These are phyloP conservation scores for Trebouxiophyceae sp. DNA, from an alignment of 163 green algal species.

Conservation along the genomic window DNA sequence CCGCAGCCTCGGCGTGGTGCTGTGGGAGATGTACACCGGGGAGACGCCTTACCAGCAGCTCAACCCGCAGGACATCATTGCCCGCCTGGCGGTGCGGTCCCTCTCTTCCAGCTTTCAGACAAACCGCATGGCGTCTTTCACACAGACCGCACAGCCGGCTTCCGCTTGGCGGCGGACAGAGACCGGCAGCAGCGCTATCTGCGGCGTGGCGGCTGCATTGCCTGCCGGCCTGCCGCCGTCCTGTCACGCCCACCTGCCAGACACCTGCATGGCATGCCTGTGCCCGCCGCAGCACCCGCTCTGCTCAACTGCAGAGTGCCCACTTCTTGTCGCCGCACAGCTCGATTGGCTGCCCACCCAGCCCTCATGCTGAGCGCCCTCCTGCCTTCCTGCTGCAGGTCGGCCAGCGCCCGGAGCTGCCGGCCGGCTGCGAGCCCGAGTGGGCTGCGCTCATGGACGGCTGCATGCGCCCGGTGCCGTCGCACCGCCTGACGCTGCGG, in stretches of 20 bases:
- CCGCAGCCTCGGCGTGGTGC: slow-evolving; percentile 52
- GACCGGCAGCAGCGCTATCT: too few species aligned
- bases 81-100: slow-evolving; percentile 30
- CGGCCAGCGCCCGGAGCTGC: slow-evolving; percentile 33
- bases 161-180: neutral
- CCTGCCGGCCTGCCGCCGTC: too few species aligned
- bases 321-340: neutral
- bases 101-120: neutral
- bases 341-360: neutral
- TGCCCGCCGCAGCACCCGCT: neutral
- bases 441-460: slow-evolving; percentile 64
- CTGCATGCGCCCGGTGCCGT: slow-evolving; percentile 39
- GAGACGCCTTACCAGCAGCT: slow-evolving; percentile 64
- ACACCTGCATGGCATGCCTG: too few species aligned
- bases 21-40: slow-evolving; percentile 79
- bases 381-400: neutral
- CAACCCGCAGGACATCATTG: slow-evolving; percentile 64
- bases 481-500: slow-evolving; percentile 13
- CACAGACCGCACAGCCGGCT: neutral
- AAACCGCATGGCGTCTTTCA: neutral
- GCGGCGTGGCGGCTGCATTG: too few species aligned
- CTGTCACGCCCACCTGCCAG: too few species aligned
- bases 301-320: neutral
- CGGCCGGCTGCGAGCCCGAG: slow-evolving; percentile 65
- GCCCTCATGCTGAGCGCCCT: neutral